Conservation (phyloP, 345 rosid genomes). For the Aquilaria sinensis region DNA sequence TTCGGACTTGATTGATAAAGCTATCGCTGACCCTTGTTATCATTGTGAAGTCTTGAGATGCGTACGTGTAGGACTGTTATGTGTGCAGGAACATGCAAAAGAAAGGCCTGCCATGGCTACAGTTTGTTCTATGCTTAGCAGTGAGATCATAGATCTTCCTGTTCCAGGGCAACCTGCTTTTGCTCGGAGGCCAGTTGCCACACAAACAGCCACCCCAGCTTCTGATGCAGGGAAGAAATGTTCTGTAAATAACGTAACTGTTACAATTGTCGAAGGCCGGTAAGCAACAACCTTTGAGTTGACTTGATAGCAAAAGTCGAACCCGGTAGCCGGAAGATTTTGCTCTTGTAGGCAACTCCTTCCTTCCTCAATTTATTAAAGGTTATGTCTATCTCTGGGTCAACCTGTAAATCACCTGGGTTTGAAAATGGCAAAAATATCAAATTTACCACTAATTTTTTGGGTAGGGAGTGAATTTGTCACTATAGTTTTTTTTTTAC, state of each 20-base stretch:
- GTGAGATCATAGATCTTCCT: conserved; percentile 15
- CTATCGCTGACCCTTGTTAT: neutral
- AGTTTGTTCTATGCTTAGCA: conserved; percentile 17
- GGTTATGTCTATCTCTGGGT: no score
- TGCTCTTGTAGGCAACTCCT: no score
- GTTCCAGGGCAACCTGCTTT: conserved; percentile 14
- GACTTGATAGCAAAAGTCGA: no score
- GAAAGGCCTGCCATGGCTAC: conserved; percentile 14
- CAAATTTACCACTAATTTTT: no score
- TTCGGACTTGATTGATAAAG: conserved; percentile 8
- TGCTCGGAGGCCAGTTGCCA: neutral
- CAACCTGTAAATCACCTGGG: no score
- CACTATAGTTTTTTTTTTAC: no score
- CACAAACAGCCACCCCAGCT: neutral
- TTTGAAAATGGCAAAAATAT: no score
- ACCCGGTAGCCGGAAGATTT: no score
- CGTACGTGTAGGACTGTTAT: conserved; percentile 14
- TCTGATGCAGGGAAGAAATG: neutral
- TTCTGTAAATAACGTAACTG: conserved; percentile 15
- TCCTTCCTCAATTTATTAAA: no score
- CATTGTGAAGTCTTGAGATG: conserved; percentile 13
- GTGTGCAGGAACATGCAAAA: conserved; percentile 11
- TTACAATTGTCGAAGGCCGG: conserved; percentile 10
- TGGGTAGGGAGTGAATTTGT: no score
- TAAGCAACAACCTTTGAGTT: neutral